Conservation (phyloP, 108 stramenopile species). For the Cyclotella kingstonii region DNA sequence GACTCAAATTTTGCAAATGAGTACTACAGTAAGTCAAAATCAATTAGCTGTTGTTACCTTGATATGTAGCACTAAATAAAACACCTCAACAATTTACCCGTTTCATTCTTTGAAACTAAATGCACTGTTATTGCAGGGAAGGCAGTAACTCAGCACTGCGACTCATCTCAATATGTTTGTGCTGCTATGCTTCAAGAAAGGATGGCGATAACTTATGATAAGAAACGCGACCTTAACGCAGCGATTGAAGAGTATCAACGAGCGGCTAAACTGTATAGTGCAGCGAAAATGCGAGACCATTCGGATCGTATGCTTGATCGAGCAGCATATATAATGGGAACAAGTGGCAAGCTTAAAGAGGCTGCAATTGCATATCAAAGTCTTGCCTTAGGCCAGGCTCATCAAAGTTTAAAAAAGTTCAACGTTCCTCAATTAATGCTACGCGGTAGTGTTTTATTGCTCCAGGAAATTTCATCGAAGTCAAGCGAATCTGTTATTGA, state of each 20-base stretch:
- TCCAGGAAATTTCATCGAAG: slow-evolving; percentile 5
- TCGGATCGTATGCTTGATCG: slow-evolving; percentile 11
- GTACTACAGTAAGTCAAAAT: slow-evolving; percentile 28
- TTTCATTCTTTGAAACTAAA: no score
- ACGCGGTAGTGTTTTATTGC: slow-evolving; percentile 12
- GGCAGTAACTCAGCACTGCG: slow-evolving; percentile 24
- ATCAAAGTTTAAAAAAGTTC: slow-evolving; percentile 23
- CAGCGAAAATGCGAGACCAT: slow-evolving; percentile 17
- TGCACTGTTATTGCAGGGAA: slow-evolving; percentile 2
- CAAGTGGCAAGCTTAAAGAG: slow-evolving; percentile 10
- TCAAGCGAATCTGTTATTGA: slow-evolving; percentile 10
- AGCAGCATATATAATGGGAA: slow-evolving; percentile 32
- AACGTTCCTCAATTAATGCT: slow-evolving; percentile 15
- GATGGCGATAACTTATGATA: slow-evolving; percentile 16
- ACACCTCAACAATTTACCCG: no score
- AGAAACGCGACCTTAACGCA: slow-evolving; percentile 18
- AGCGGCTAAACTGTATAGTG: slow-evolving; percentile 28
- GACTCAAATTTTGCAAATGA: slow-evolving; percentile 22
- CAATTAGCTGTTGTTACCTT: no score
- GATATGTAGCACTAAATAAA: no score
- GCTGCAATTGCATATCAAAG: slow-evolving; percentile 25
- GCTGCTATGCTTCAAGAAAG: slow-evolving; percentile 36
- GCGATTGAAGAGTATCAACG: slow-evolving; percentile 30
- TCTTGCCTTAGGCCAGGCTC: slow-evolving; percentile 17
- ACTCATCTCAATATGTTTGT: slow-evolving; percentile 16